Conservation (phyloP, 148 eudicot species). For the Spergularia bocconei region DNA sequence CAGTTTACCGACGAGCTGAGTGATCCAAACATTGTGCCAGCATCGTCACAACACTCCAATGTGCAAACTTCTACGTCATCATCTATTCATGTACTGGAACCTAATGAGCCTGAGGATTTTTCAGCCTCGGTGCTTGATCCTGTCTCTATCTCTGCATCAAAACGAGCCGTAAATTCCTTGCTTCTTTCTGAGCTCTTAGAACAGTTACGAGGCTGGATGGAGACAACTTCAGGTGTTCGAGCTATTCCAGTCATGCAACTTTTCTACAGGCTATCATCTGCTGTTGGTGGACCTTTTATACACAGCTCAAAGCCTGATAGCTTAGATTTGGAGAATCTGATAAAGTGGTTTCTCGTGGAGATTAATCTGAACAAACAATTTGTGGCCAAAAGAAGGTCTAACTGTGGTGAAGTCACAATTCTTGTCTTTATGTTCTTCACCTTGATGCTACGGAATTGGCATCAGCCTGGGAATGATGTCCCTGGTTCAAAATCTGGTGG, state of each 20-base stretch:
- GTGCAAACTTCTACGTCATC: slow-evolving; percentile 64
- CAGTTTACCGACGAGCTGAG: slow-evolving; percentile 67
- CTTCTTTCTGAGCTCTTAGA: slow-evolving; percentile 85
- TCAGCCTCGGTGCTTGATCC: slow-evolving; percentile 70
- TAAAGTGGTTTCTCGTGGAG: slow-evolving; percentile 91
- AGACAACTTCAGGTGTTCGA: slow-evolving; percentile 72
- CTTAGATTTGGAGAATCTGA: slow-evolving; percentile 82
- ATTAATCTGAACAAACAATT: slow-evolving; percentile 70
- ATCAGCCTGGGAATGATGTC: slow-evolving; percentile 89
- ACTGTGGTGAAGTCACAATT: slow-evolving; percentile 81
- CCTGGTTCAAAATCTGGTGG: slow-evolving; percentile 64
- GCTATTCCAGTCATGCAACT: slow-evolving; percentile 98
- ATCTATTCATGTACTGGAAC: slow-evolving; percentile 78
- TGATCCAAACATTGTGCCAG: slow-evolving; percentile 56
- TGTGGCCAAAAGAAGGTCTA: slow-evolving; percentile 63
- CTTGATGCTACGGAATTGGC: slow-evolving; percentile 96
- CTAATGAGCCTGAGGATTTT: slow-evolving; percentile 72
- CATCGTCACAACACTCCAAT: slow-evolving; percentile 48
- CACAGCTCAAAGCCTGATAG: slow-evolving; percentile 69
- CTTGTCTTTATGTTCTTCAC: slow-evolving; percentile 97
- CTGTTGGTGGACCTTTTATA: slow-evolving; percentile 95
- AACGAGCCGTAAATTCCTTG: slow-evolving; percentile 91
- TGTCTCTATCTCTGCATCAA: slow-evolving; percentile 93
- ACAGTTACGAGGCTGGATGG: slow-evolving; percentile 96
- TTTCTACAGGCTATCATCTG: slow-evolving; percentile 87